Percentiles rank a stretch among this genome's conserved stretches.
phyloP scores from a whole-genome alignment of 805 yeast genomes.

The Starmera pachycereana region DNA sequence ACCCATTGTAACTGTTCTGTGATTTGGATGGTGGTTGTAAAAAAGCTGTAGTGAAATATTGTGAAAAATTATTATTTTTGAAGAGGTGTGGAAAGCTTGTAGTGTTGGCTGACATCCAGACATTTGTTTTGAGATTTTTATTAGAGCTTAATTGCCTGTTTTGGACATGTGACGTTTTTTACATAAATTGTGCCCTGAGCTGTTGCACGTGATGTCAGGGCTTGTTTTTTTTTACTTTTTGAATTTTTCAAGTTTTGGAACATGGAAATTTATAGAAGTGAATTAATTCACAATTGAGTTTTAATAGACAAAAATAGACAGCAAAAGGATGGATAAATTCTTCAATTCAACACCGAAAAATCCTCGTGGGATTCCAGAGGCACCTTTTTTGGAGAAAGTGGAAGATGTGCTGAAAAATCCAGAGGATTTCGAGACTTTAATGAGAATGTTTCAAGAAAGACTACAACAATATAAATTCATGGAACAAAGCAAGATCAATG shows the following conservation, averaged over 20 bases:
- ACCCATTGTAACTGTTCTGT: slow-evolving; percentile 56
- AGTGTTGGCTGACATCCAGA: background rate
- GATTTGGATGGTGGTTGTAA: background rate
- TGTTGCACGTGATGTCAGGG: background rate
- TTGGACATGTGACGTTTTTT: background rate
- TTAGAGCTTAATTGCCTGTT: background rate
- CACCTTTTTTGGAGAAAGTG: slow-evolving; percentile 84
- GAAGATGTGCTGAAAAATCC: slow-evolving; percentile 60
- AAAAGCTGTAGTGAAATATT: background rate
- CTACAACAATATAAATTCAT: slow-evolving; percentile 83
- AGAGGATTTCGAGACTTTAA: slow-evolving; percentile 59
- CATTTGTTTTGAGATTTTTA: background rate
- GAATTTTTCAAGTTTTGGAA: no score
- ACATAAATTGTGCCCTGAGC: background rate
- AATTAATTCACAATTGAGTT: no score
- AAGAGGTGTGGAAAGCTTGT: background rate
- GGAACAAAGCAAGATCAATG: slow-evolving; percentile 37
- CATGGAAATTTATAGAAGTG: no score
- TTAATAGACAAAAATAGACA: no score
- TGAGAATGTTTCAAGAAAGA: slow-evolving; percentile 76
- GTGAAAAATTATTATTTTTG: background rate
- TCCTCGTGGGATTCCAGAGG: slow-evolving; percentile 94
- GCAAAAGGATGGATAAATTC: background rate
- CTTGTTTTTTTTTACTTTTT: no score
- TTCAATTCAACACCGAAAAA: slow-evolving; percentile 27